phyloP scores from a whole-genome alignment of 441 rosid genomes.

The Bocquillonia castaneifolia region DNA sequence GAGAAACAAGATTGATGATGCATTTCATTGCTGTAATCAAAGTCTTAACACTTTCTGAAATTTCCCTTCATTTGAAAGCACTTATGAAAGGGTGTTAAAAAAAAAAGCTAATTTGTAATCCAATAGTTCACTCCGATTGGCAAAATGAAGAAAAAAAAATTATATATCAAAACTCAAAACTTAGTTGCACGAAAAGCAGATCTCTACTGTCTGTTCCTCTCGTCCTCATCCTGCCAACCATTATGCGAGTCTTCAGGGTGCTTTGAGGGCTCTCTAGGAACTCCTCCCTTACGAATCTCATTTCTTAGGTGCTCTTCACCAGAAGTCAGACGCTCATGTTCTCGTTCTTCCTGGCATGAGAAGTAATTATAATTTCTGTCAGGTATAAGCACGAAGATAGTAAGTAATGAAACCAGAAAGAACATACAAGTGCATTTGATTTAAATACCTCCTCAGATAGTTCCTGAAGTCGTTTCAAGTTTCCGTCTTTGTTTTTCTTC shows the following conservation, averaged over 20 bases:
- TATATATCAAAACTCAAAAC: background rate
- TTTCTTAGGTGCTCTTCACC: conserved; percentile 34
- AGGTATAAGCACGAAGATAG: conserved; percentile 8
- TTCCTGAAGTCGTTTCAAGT: conserved; percentile 29
- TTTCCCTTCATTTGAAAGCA: background rate
- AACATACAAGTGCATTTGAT: background rate
- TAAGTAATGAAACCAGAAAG: background rate
- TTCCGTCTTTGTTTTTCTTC: conserved; percentile 28
- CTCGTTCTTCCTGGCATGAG: conserved; percentile 28
- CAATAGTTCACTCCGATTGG: background rate
- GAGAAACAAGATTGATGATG: background rate
- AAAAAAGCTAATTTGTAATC: background rate
- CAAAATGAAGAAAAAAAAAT: background rate
- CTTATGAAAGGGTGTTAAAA: background rate
- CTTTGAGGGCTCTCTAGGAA: conserved; percentile 27
- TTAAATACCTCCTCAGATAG: conserved; percentile 39
- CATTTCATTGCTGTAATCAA: background rate
- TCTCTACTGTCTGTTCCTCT: conserved; percentile 25
- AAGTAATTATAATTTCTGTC: conserved; percentile 11
- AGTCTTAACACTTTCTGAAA: background rate
- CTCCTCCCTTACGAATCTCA: conserved; percentile 29
- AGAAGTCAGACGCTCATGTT: conserved; percentile 29
- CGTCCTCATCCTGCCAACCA: conserved; percentile 33
- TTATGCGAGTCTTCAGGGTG: conserved; percentile 31
- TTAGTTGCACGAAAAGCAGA: background rate